Evolutionary conservation across 768 basidiomycete genomes (phyloP).

Genomic region (Xanthoconium purpureum): DNA sequence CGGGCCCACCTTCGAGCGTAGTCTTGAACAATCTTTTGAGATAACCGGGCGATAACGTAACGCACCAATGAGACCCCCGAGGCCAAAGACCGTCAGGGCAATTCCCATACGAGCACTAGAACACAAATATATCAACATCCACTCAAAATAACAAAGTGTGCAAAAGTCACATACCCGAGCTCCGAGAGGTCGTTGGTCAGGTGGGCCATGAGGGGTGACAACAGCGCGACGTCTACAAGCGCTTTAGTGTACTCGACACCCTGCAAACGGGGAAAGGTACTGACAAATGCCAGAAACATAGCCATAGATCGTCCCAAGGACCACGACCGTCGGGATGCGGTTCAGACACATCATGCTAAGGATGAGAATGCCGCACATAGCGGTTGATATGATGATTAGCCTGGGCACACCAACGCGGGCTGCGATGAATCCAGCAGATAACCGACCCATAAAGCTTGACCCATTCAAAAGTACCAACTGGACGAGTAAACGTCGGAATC

Average conservation of each 20-base stretch:
- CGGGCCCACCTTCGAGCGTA: constrained; percentile 43
- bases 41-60: constrained; percentile 3
- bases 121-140: not conserved
- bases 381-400: constrained; percentile 36
- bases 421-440: constrained; percentile 45
- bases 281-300: constrained; percentile 45
- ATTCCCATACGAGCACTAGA: constrained; percentile 31
- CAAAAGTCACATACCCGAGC: constrained; percentile 38
- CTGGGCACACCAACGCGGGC: constrained; percentile 43
- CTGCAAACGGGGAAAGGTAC: not conserved
- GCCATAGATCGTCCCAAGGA: constrained; percentile 43
- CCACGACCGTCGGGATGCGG: constrained; percentile 33
- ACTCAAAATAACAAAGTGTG: not conserved
- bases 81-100: constrained; percentile 2
- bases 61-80: constrained; percentile 17
- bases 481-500: not conserved
- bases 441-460: constrained; percentile 48
- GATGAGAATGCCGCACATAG: constrained; percentile 35
- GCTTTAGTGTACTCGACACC: too few species aligned
- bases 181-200: constrained; percentile 46
- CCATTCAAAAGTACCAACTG: constrained; percentile 55
- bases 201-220: constrained; percentile 42
- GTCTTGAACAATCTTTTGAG: not conserved
- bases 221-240: constrained; percentile 36
- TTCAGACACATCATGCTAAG: constrained; percentile 44